Evolutionary conservation across 305 asterid species (phyloP).

Genomic region (Fraxinus sp.): DNA sequence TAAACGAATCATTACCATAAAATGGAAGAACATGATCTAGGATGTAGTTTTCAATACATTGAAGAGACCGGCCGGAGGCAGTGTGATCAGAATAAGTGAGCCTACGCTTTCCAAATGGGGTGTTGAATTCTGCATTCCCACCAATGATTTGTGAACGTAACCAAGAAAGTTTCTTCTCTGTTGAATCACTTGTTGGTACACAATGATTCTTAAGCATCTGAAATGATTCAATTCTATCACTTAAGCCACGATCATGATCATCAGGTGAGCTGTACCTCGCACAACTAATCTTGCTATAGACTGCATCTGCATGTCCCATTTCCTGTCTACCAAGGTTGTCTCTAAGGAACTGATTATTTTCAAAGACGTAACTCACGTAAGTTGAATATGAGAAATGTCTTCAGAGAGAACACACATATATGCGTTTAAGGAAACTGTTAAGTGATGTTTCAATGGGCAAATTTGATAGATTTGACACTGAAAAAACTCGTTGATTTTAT

Average conservation of each 20-base stretch:
- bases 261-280: background rate
- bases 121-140: constrained; percentile 32
- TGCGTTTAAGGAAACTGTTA: background rate
- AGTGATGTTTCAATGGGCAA: background rate
- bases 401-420: background rate
- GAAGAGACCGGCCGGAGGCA: constrained; percentile 70
- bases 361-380: background rate
- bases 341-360: background rate
- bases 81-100: constrained; percentile 78
- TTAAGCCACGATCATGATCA: background rate
- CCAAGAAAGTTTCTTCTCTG: constrained; percentile 50
- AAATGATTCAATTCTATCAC: constrained; percentile 20
- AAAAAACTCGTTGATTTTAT: background rate
- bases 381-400: background rate
- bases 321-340: background rate
- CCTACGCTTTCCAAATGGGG: constrained; percentile 63
- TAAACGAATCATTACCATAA: constrained; percentile 46
- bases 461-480: background rate
- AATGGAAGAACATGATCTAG: constrained; percentile 49
- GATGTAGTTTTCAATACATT: constrained; percentile 50
- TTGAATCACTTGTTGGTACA: constrained; percentile 21
- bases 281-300: background rate
- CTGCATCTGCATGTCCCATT: background rate
- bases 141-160: constrained; percentile 66
- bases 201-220: constrained; percentile 8